Evolutionary conservation across 2,329 filamentous ascomycete species (phyloP), one percentile per base, ranked within the genome.

Genomic region (Penicillium occitanis): DNA sequence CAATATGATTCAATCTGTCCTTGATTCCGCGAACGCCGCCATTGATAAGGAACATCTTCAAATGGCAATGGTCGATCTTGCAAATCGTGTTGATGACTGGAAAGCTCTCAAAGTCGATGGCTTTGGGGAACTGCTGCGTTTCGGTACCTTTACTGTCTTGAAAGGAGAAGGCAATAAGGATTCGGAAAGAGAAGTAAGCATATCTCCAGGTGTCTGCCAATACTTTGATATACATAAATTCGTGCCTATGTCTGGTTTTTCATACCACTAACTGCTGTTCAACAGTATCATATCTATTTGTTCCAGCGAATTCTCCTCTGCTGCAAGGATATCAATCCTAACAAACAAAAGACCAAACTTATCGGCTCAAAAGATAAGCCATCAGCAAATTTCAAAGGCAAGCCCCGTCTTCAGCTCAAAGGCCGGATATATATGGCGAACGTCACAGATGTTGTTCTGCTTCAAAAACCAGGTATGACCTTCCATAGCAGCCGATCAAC

Each of bases 381-480:
- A 19, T 74, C 82, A 17, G 85, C 87, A 66, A 91, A 88, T 77
- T 89, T 87, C 76, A 91, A 87, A 72, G 90, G 90, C 50, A 97
- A 94, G 79, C 81, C 84, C 33, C 87, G 86, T 71, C 84, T 98
- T 68, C 93, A 97, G 78, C 85, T 99, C 35, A 99, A 99, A 79
- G 95, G 95, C 46, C 88, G 95, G 61, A 99, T 99, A 73, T 98
- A 97, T 81, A 98, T 99, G 93, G 93, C 93, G 71, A 99, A 99
- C 74, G 94, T 99, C 64, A 98, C 93, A 46, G 92, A 97, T 77
- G 90, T 97, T n/a, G 84, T 97, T 50, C 93, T 91, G 19, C 84
- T 95, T 67, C 88, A 90, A 60, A 97, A 93, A 78, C 91, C 92
- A 79, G 93, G 93, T 96, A 86, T 75, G 86, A 10, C 13, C 33